Percentiles rank a stretch among this genome's conserved stretches.
Conservation (phyloP, 1,284 basidiomycete species). For the Marasmius sp. region DNA sequence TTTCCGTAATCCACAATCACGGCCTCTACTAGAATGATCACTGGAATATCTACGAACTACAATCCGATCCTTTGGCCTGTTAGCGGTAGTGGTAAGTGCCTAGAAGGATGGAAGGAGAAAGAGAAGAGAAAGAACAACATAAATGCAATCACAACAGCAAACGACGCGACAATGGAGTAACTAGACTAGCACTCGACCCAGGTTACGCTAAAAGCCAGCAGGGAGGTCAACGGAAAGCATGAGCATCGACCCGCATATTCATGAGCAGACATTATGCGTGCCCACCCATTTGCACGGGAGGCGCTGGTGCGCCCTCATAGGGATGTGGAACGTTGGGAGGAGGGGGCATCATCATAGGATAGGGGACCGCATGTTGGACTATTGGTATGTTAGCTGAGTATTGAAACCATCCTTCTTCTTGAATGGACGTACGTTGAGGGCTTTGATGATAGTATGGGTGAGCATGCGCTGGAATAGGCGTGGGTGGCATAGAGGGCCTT, state of each 20-base stretch:
- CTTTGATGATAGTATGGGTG: conserved; percentile 85
- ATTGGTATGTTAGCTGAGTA: conserved; percentile 26
- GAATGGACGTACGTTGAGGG: conserved; percentile 66
- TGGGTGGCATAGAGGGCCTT: conserved; percentile 82
- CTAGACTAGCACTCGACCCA: background rate
- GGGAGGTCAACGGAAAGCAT: background rate
- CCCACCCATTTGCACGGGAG: conserved; percentile 73
- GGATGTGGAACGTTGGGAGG: conserved; percentile 66
- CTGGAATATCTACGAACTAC: background rate
- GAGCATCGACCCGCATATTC: background rate
- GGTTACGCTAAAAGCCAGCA: background rate
- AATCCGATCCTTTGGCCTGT: background rate
- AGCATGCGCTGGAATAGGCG: conserved; percentile 79
- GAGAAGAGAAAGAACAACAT: background rate
- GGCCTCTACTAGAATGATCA: background rate
- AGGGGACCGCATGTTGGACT: conserved; percentile 83
- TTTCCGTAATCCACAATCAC: background rate
- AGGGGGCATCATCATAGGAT: conserved; percentile 86
- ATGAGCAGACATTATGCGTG: conserved; percentile 44
- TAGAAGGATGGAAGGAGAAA: background rate
- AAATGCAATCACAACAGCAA: conserved; percentile 2
- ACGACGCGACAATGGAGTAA: background rate
- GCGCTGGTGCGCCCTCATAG: conserved; percentile 69
- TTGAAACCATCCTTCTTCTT: conserved; percentile 25
- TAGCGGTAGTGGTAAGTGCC: background rate